Evolutionary conservation across 495 filamentous ascomycete species (phyloP).

Genomic region (Neurospora sp.): DNA sequence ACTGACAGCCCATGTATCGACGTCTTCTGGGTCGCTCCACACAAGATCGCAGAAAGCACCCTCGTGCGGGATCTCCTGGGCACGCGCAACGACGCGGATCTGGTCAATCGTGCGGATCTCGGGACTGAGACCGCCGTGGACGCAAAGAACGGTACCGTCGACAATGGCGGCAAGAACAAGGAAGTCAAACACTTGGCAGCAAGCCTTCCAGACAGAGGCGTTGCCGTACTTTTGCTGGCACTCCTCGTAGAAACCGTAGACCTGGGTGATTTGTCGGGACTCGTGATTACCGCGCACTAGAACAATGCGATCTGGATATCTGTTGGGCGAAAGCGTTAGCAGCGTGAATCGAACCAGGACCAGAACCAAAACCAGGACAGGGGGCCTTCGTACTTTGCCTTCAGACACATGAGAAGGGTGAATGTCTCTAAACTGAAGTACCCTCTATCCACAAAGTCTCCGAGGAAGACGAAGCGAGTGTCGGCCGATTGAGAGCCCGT

Average conservation of each 20-base stretch:
- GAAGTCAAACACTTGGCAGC: slow-evolving; percentile 98
- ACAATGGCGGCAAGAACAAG: slow-evolving; percentile 92
- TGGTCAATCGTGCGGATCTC: slow-evolving; percentile 96
- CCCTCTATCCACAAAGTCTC: slow-evolving; percentile 94
- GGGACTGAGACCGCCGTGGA: slow-evolving; percentile 91
- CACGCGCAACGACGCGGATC: slow-evolving; percentile 90
- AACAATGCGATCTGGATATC: slow-evolving; percentile 90
- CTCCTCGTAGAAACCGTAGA: slow-evolving; percentile 98
- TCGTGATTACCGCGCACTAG: slow-evolving; percentile 97
- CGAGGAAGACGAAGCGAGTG: slow-evolving; percentile 89
- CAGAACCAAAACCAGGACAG: neutral
- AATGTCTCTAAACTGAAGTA: slow-evolving; percentile 98
- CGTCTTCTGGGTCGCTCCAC: slow-evolving; percentile 96
- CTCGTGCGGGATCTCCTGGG: slow-evolving; percentile 96
- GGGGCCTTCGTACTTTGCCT: slow-evolving; percentile 62
- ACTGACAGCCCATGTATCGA: slow-evolving; percentile 95
- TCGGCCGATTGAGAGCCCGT: slow-evolving; percentile 48
- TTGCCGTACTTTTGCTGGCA: slow-evolving; percentile 97
- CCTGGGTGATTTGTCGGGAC: slow-evolving; percentile 94
- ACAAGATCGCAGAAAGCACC: slow-evolving; percentile 97
- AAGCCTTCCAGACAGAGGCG: slow-evolving; percentile 97
- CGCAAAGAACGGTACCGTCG: slow-evolving; percentile 92
- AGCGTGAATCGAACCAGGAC: neutral
- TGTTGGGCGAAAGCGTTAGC: slow-evolving; percentile 29
- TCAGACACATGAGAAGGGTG: slow-evolving; percentile 88